Evolutionary conservation across 2,329 filamentous ascomycete genomes (phyloP), one percentile per base, ranked within the genome.

Genomic region (Arthroderma sp.): DNA sequence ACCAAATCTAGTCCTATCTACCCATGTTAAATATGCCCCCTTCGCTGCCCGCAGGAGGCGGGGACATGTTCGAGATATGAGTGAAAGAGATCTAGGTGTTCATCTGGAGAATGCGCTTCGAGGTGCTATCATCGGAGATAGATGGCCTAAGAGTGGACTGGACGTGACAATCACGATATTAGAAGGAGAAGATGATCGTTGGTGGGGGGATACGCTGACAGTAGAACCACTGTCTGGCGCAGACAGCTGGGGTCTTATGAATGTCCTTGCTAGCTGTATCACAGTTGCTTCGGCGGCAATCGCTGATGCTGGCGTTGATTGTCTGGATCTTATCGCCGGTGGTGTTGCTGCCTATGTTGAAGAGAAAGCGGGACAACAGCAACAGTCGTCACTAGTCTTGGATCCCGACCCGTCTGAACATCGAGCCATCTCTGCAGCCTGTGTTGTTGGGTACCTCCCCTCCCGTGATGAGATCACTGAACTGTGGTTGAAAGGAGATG

Each of bases 71-170:
- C 80, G 88, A 39, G 89, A 96, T 61, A 73, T 82, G 10, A 82
- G 75, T 50, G 91, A 98, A 67, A 77, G 88, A 42, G 91, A 98
- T 59, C 73, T 98, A 1, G 86, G 86, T 8, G 83, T 88, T 7
- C 89, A 96, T 61, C 70, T 98, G 3, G 88, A 96, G 64, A 89
- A 86, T 10, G 88, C 91, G 28, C 71, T 98, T 42, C 77, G 87
- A 31, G 89, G 89, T 1, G 84, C 86, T 5, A 80, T 96, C 42
- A 89, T 96, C 58, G 87, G 86, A 9, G 88, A 95, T 60, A 74
- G 89, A 47, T 98, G 89, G 86, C 91, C 91, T n/a, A 98, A 98
- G 71, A 94, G 86, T 61, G 88, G 86, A 38, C 81, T 94, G n/a
- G 91, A 98, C 60, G 81, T 98, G 36, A 82, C 94, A 11, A 79